Percentiles rank a stretch among this genome's conserved stretches.
Evolutionary conservation across 2,329 filamentous ascomycete genomes (phyloP).

Genomic region (Apiospora saccharicola): DNA sequence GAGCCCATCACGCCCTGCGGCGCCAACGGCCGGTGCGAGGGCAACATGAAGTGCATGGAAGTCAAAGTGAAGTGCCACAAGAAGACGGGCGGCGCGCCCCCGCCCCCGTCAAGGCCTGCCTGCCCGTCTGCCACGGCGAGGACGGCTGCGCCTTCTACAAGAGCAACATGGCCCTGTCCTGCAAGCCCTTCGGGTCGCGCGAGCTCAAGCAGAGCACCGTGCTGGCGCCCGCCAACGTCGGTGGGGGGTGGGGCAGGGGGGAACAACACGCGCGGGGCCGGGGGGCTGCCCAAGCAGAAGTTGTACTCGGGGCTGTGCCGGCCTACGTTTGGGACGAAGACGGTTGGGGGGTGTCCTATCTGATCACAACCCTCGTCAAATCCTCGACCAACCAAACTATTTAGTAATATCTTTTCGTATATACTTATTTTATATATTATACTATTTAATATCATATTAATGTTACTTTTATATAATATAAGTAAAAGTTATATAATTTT

Average conservation of each 20-base stretch:
- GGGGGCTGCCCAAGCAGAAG: neutral
- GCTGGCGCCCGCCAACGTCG: neutral
- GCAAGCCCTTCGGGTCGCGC: neutral
- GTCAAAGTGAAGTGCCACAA: neutral
- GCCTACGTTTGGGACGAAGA: conserved; percentile 7
- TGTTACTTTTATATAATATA: too few species aligned
- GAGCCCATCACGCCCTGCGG: neutral
- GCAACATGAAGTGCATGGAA: neutral
- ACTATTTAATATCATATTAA: too few species aligned
- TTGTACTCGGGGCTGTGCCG: neutral
- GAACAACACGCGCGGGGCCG: neutral
- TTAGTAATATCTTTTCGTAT: too few species aligned
- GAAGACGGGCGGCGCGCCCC: neutral
- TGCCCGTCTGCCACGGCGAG: neutral
- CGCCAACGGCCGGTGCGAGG: neutral
- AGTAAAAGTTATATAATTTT: too few species aligned
- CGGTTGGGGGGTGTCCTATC: neutral
- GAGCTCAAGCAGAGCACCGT: neutral
- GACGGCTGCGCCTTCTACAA: neutral
- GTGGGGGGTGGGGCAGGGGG: too few species aligned
- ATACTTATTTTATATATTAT: too few species aligned
- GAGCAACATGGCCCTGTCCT: conserved; percentile 8
- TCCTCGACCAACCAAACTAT: too few species aligned
- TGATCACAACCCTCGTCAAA: too few species aligned
- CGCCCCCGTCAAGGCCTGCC: neutral